phyloP scores from a whole-genome alignment of 2,329 filamentous ascomycete genomes.

The Phialocephala subalpina region DNA sequence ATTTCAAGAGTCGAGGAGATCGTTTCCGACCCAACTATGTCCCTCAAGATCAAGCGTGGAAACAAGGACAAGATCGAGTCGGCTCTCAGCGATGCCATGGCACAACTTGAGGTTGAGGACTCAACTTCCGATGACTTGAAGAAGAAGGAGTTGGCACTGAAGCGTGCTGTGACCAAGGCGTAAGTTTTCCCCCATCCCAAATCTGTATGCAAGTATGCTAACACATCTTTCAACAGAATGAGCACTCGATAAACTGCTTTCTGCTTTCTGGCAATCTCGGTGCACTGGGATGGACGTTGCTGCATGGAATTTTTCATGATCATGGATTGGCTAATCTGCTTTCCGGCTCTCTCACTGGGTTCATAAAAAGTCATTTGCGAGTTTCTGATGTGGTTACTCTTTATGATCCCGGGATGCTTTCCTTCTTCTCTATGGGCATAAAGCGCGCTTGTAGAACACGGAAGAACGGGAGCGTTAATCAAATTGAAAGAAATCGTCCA shows the following conservation, averaged over 20 bases:
- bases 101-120: slow-evolving; percentile 94
- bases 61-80: slow-evolving; percentile 99
- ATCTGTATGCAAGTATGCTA: not conserved
- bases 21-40: slow-evolving; percentile 93
- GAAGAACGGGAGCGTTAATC: slow-evolving; percentile 41
- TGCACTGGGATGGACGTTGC: slow-evolving; percentile 37
- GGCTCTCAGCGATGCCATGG: slow-evolving; percentile 96
- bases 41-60: slow-evolving; percentile 96
- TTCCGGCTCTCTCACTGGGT: slow-evolving; percentile 40
- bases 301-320: slow-evolving; percentile 42
- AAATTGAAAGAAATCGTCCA: slow-evolving; percentile 37
- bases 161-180: slow-evolving; percentile 96
- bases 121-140: slow-evolving; percentile 92
- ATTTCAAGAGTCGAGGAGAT: slow-evolving; percentile 99
- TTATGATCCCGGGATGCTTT: slow-evolving; percentile 38
- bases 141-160: slow-evolving; percentile 99
- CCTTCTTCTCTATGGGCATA: slow-evolving; percentile 43
- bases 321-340: slow-evolving; percentile 44
- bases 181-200: slow-evolving; percentile 2
- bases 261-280: slow-evolving; percentile 31
- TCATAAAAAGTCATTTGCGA: slow-evolving; percentile 46
- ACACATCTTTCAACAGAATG: slow-evolving; percentile 57
- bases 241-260: slow-evolving; percentile 75
- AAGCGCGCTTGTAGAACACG: slow-evolving; percentile 46
- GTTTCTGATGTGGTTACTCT: slow-evolving; percentile 39